A percentile compares a stretch with the other conserved stretches of the same genome.
phyloP scores from a whole-genome alignment of 2,329 filamentous ascomycete species.

The Cytospora schulzeri region DNA sequence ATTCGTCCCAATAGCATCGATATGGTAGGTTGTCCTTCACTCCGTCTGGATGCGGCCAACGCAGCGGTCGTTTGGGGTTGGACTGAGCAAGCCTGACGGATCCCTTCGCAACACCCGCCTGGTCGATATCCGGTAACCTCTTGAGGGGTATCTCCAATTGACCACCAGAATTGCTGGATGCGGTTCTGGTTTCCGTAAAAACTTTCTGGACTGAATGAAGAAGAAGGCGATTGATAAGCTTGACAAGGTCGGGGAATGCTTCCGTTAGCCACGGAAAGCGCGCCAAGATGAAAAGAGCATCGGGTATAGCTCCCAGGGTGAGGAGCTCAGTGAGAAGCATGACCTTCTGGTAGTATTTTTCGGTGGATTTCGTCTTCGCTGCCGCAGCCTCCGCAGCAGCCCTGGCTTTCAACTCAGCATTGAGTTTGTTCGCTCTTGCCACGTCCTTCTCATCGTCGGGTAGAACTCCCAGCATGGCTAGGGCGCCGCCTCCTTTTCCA shows the following conservation, averaged over 20 bases:
- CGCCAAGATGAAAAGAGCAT: conserved; percentile 84
- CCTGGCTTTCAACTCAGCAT: conserved; percentile 56
- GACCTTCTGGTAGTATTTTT: conserved; percentile 87
- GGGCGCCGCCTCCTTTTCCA: conserved; percentile 76
- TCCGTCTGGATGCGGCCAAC: conserved; percentile 87
- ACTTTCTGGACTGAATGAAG: conserved; percentile 81
- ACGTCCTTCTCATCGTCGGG: conserved; percentile 67
- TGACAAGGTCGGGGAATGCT: conserved; percentile 77
- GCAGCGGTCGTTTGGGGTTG: conserved; percentile 66
- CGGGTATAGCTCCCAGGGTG: conserved; percentile 88
- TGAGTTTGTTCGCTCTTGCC: conserved; percentile 58
- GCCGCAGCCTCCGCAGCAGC: conserved; percentile 44
- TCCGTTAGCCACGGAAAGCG: conserved; percentile 92
- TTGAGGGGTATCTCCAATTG: conserved; percentile 38
- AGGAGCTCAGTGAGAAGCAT: conserved; percentile 81
- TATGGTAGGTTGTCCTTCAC: conserved; percentile 78
- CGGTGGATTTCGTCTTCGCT: conserved; percentile 8
- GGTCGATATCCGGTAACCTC: conserved; percentile 56
- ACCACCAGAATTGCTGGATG: not conserved
- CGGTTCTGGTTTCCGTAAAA: conserved; percentile 46
- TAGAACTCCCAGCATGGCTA: conserved; percentile 83
- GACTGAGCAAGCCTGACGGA: conserved; percentile 63
- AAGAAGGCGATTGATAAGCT: conserved; percentile 81
- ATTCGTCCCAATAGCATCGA: conserved; percentile 96
- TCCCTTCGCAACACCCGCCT: conserved; percentile 69